These are phyloP conservation scores for Barbatosphaeria neglecta DNA, from an alignment of 495 filamentous ascomycete species.

Conservation along the genomic window DNA sequence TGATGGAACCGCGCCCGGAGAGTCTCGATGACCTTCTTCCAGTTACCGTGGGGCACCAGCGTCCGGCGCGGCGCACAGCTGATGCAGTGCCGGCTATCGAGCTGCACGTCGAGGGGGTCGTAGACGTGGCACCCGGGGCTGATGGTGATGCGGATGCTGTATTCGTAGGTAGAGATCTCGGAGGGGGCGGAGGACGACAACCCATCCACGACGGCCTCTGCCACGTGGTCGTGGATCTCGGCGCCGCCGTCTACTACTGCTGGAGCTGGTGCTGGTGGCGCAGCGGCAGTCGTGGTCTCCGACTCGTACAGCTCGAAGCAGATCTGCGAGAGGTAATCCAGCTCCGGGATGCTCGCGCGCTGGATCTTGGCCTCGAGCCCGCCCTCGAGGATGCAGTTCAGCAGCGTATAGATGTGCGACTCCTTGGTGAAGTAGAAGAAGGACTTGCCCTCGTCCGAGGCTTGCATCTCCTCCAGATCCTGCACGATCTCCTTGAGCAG, in stretches of 20 bases:
- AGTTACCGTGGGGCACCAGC: slow-evolving; percentile 83
- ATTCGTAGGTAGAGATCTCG: slow-evolving; percentile 55
- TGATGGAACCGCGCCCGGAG: slow-evolving; percentile 87
- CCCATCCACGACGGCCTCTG: slow-evolving; percentile 13
- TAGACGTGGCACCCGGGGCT: slow-evolving; percentile 92
- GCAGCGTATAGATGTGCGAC: slow-evolving; percentile 92
- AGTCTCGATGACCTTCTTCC: slow-evolving; percentile 92
- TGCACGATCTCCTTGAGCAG: slow-evolving; percentile 90
- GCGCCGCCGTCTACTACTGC: no score
- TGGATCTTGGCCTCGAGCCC: slow-evolving; percentile 86
- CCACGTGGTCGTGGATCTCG: slow-evolving; percentile 1
- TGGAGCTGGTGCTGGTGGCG: no score
- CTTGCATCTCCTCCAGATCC: slow-evolving; percentile 95
- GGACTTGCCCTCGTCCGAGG: slow-evolving; percentile 79
- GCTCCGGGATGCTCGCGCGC: slow-evolving; percentile 83
- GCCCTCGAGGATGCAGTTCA: slow-evolving; percentile 96
- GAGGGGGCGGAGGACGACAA: neutral
- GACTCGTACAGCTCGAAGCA: slow-evolving; percentile 96
- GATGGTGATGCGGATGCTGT: slow-evolving; percentile 91
- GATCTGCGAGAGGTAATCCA: slow-evolving; percentile 96
- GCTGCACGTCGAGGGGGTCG: slow-evolving; percentile 88
- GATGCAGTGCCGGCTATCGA: slow-evolving; percentile 91
- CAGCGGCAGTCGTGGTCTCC: slow-evolving; percentile 44
- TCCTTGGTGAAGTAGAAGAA: slow-evolving; percentile 99
- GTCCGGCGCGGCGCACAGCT: slow-evolving; percentile 80